Conservation (phyloP, 805 yeast genomes). For the Starmerella davenportii region DNA sequence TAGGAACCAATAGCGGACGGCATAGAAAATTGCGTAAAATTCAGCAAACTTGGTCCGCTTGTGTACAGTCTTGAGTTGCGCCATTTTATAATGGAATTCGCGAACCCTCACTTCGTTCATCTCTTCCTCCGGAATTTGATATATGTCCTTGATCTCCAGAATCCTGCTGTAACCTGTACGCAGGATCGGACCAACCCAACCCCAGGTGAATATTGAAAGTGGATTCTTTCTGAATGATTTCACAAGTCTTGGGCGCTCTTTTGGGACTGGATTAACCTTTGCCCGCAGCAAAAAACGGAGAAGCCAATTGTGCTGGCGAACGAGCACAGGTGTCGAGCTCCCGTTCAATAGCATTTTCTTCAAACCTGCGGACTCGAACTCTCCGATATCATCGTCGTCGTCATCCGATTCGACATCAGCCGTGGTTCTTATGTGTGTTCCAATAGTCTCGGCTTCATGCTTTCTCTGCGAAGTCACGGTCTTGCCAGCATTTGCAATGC, state of each 20-base stretch:
- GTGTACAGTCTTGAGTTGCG: constrained; percentile 3
- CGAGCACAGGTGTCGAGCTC: neutral
- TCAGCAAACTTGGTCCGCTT: constrained; percentile 9
- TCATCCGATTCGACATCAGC: too few species aligned
- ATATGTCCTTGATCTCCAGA: constrained; percentile 16
- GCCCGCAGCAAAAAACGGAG: constrained; percentile 8
- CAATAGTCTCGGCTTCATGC: too few species aligned
- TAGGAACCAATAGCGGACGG: constrained; percentile 11
- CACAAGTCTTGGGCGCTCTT: constrained; percentile 11
- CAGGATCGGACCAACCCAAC: constrained; percentile 39
- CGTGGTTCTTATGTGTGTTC: too few species aligned
- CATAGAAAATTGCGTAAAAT: constrained; percentile 15
- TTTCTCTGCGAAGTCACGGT: too few species aligned
- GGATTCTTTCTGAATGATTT: constrained; percentile 21
- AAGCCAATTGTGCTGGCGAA: constrained; percentile 12
- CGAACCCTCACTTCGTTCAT: constrained; percentile 10
- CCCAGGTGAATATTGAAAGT: constrained; percentile 30
- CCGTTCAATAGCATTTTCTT: too few species aligned
- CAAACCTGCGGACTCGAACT: too few species aligned
- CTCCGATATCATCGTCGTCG: too few species aligned
- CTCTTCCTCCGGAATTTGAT: constrained; percentile 10
- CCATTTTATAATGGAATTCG: too few species aligned
- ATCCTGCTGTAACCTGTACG: constrained; percentile 17
- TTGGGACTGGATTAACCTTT: constrained; percentile 16
- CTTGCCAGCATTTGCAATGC: too few species aligned